Conservation (phyloP, 2,329 filamentous ascomycete genomes). For the Diaporthe helianthi region DNA sequence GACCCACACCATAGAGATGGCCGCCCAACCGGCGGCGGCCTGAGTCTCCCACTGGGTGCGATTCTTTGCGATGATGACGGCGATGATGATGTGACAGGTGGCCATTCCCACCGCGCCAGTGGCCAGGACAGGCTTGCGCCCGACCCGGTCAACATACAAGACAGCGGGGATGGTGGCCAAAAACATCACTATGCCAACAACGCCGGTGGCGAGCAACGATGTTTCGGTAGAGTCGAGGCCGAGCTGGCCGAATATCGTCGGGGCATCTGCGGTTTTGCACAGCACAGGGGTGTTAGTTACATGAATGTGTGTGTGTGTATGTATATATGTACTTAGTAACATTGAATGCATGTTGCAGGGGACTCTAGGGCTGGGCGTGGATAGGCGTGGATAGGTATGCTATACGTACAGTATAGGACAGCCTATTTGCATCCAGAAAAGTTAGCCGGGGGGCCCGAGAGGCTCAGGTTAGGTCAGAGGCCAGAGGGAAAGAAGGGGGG, state of each 20-base stretch:
- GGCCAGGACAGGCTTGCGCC: conserved; percentile 67
- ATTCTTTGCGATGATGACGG: conserved; percentile 70
- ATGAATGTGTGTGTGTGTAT: too few species aligned
- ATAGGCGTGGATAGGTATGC: too few species aligned
- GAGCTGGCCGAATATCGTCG: conserved; percentile 72
- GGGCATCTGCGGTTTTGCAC: conserved; percentile 58
- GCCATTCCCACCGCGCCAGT: conserved; percentile 75
- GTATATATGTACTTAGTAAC: too few species aligned
- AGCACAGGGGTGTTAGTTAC: conserved; percentile 61
- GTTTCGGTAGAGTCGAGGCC: conserved; percentile 60
- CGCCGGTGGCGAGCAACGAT: conserved; percentile 72
- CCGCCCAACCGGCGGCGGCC: conserved; percentile 73
- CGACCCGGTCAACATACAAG: conserved; percentile 69
- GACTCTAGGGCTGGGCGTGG: too few species aligned
- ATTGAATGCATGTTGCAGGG: too few species aligned
- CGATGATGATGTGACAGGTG: conserved; percentile 74
- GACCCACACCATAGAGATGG: conserved; percentile 72
- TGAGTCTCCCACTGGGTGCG: conserved; percentile 65
- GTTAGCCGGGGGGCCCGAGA: not conserved
- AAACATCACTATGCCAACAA: conserved; percentile 76
- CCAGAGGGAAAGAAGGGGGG: too few species aligned
- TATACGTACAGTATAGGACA: conserved; percentile 8
- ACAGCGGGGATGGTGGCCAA: conserved; percentile 71
- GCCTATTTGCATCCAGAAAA: not conserved
- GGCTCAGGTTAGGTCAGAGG: conserved; percentile 33